Evolutionary conservation across 1,284 basidiomycete species (phyloP), one percentile per base, ranked within the genome.

Genomic region (Coniferiporia sulphurascens): DNA sequence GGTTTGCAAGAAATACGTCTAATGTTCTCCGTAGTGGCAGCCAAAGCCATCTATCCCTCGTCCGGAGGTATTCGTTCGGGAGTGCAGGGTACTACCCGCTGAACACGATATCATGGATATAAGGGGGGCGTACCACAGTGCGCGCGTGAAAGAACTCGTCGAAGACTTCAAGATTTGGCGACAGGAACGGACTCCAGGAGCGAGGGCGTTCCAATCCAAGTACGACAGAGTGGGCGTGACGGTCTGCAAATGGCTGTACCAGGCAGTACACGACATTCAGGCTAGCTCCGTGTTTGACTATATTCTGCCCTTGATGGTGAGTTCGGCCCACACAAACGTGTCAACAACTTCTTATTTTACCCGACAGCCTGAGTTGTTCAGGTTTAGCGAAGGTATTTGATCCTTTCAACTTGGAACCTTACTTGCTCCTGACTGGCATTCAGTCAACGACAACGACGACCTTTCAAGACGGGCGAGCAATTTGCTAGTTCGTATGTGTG

Each of bases 101-200:
- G 80, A 86, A 48, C 78, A 74, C 49, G 91, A 93, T 63, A 84
- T 95, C 59, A 86, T 94, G 84, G 84, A 85, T 13, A 85, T 88
- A 69, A 82, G 86, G n/a, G 84, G 84, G 27, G 76, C 74, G 5
- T 88, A 84, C 65, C 87, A 91, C 68, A 73, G 75, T 62, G 72
- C 71, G 6, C 79, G 85, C 45, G 76, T 93, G 1, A 64, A 75
- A 13, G 79, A 85, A 56, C 79, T 91, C 7, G 83, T 87, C 4
- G 71, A 77, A 27, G 77, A 77, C 21, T 86, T 94, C 70, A 81
- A 82, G 46, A 70, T 76, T 32, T 91, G 89, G 88, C 78, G 87
- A 51, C 76, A 79, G 64, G 77, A 87, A 69, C 80, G 93, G 62
- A 69, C 85, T 4, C 83, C 89, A 43, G 90, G 91, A 3, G 81